Percentiles rank a stretch among this genome's conserved stretches.
phyloP scores from a whole-genome alignment of 352 stramenopile genomes.

The Globisporangium rhizosaccharum region DNA sequence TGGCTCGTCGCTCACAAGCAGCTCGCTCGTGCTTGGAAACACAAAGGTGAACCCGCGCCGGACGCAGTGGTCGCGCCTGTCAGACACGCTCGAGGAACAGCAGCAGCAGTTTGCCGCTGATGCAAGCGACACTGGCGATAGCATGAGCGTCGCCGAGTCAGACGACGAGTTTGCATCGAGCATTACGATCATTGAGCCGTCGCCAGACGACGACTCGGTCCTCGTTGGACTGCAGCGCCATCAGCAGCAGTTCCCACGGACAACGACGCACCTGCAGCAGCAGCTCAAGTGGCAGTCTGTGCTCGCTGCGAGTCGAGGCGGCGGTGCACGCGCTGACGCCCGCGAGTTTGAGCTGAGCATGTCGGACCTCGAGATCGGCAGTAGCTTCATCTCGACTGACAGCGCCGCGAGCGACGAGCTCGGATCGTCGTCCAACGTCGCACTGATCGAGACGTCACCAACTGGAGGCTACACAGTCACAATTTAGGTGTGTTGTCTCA shows the following conservation, averaged over 20 bases:
- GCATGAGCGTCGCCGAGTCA: conserved; percentile 9
- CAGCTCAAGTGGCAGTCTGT: conserved; percentile 10
- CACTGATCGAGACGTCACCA: conserved; percentile 43
- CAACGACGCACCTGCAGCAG: conserved; percentile 19
- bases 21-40: conserved; percentile 10
- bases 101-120: conserved; percentile 32
- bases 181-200: conserved; percentile 30
- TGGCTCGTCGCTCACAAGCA: conserved; percentile 8
- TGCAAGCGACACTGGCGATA: conserved; percentile 18
- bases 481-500: conserved; percentile 31
- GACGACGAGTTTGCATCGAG: conserved; percentile 41
- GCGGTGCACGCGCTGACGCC: neutral
- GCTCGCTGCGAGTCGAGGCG: neutral
- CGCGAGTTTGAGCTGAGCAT: conserved; percentile 11
- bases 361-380: conserved; percentile 15
- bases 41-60: conserved; percentile 5
- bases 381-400: conserved; percentile 3
- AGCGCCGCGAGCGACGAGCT: conserved; percentile 3
- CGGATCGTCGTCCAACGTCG: conserved; percentile 5
- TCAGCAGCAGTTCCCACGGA: neutral
- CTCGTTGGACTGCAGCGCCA: conserved; percentile 4
- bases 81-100: conserved; percentile 40
- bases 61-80: conserved; percentile 19
- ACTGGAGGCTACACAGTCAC: conserved; percentile 53
- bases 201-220: conserved; percentile 16